Conservation (phyloP, 2,329 filamentous ascomycete species). For the Shiraia sp. region DNA sequence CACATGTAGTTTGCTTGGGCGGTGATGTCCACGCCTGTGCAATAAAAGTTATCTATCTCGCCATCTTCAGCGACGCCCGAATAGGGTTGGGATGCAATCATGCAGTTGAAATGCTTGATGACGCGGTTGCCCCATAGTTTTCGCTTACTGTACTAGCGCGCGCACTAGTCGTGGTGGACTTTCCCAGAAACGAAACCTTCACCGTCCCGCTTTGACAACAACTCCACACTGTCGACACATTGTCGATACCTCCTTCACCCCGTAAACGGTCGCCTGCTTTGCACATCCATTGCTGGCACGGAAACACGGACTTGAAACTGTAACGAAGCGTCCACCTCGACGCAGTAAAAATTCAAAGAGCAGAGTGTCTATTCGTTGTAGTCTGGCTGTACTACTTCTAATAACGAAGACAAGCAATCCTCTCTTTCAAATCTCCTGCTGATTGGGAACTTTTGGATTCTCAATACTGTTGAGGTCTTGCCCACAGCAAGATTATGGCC, state of each 20-base stretch:
- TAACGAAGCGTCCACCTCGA: conserved; percentile 6
- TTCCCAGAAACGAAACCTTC: conserved; percentile 19
- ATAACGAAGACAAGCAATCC: conserved; percentile 11
- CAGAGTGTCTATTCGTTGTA: conserved; percentile 4
- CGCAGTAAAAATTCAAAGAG: conserved; percentile 15
- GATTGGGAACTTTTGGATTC: conserved; percentile 7
- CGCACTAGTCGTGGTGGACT: conserved; percentile 18
- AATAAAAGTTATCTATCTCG: not conserved
- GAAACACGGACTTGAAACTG: conserved; percentile 7
- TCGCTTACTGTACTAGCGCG: conserved; percentile 26
- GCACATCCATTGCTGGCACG: conserved; percentile 1
- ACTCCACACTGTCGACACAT: conserved; percentile 2
- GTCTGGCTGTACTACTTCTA: conserved; percentile 8
- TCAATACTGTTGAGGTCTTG: not conserved
- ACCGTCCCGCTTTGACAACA: conserved; percentile 12
- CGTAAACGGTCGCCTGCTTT: conserved; percentile 1
- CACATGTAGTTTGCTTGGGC: no score
- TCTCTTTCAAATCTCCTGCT: conserved; percentile 11
- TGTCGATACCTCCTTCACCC: conserved; percentile 2
- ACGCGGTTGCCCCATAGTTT: conserved; percentile 3
- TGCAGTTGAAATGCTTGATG: not conserved
- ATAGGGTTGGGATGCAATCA: no score
- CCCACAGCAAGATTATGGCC: conserved; percentile 21
- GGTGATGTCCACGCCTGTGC: not conserved
- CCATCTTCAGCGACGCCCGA: no score